These are phyloP conservation scores for Mycosphaerella sp. DNA, from an alignment of 2,329 filamentous ascomycete species.

Conservation along the genomic window DNA sequence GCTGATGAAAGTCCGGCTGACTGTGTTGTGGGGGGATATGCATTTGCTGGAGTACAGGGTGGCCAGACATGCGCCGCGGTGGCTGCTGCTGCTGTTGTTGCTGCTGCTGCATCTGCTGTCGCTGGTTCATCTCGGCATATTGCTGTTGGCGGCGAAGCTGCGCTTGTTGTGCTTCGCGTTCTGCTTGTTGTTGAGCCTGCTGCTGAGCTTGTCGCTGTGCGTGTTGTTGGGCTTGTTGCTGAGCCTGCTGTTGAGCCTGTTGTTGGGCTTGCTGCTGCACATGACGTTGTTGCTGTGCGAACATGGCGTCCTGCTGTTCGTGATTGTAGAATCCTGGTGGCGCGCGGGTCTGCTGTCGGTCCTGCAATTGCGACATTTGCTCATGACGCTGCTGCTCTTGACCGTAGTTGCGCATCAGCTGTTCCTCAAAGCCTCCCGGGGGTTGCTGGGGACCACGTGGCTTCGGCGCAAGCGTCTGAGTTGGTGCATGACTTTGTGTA, in stretches of 20 bases:
- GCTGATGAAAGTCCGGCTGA: constrained; percentile 23
- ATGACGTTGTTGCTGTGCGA: constrained; percentile 28
- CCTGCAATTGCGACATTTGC: constrained; percentile 18
- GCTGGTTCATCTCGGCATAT: constrained; percentile 3
- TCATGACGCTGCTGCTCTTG: constrained; percentile 20
- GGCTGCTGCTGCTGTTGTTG: constrained; percentile 13
- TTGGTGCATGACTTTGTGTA: constrained; percentile 5
- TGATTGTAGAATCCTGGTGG: constrained; percentile 32
- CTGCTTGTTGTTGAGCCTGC: constrained; percentile 7
- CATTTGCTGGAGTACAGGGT: constrained; percentile 27
- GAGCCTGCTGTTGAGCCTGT: constrained; percentile 6
- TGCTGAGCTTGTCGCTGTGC: constrained; percentile 20
- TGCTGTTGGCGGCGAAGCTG: constrained; percentile 10
- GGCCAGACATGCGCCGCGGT: constrained; percentile 24
- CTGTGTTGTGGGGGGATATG: constrained; percentile 24
- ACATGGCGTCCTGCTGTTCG: constrained; percentile 30
- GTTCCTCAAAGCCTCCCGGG: constrained; percentile 33
- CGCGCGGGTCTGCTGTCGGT: constrained; percentile 27
- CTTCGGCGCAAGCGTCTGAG: constrained; percentile 32
- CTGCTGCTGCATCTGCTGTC: constrained; percentile 8
- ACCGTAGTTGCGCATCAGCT: constrained; percentile 28
- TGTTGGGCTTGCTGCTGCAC: constrained; percentile 19
- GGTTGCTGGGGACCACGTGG: constrained; percentile 29
- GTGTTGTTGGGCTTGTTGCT: constrained; percentile 8
- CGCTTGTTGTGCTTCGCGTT: constrained; percentile 5